Evolutionary conservation across 2,329 filamentous ascomycete species (phyloP).

Genomic region (Alternaria brassicae): DNA sequence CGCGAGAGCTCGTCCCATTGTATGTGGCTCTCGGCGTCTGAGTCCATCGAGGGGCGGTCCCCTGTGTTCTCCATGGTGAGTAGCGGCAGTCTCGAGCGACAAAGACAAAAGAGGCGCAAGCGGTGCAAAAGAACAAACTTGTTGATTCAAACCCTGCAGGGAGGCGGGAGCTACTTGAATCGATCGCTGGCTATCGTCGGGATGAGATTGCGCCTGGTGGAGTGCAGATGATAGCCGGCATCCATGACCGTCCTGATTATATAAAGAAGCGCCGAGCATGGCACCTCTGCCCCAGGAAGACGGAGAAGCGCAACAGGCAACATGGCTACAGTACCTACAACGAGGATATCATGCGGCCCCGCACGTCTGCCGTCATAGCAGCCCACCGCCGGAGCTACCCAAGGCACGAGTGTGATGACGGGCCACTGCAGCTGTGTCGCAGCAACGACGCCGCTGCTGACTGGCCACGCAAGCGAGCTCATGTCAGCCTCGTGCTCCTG

Average conservation of each 20-base stretch:
- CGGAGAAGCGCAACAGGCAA: constrained; percentile 6
- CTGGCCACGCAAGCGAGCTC: constrained; percentile 29
- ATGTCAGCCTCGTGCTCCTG: not conserved
- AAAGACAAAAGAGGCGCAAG: constrained; percentile 1
- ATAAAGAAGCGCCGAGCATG: constrained; percentile 27
- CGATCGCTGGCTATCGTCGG: constrained; percentile 39
- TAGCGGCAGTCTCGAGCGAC: constrained; percentile 5
- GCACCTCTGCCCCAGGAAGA: constrained; percentile 11
- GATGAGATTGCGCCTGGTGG: constrained; percentile 29
- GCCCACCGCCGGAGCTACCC: constrained; percentile 9
- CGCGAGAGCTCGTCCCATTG: constrained; percentile 50
- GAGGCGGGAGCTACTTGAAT: constrained; percentile 43
- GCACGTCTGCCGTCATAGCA: constrained; percentile 19
- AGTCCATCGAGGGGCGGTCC: constrained; percentile 53
- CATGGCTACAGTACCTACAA: too few species aligned
- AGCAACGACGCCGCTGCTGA: constrained; percentile 14
- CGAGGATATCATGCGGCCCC: constrained; percentile 18
- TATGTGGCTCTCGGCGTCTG: constrained; percentile 44
- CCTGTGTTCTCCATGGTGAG: constrained; percentile 48
- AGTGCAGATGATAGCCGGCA: constrained; percentile 19
- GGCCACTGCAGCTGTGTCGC: constrained; percentile 6
- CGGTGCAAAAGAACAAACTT: constrained; percentile 25
- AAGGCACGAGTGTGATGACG: constrained; percentile 10
- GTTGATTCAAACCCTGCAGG: constrained; percentile 34
- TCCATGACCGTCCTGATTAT: constrained; percentile 18